Evolutionary conservation across 106 monocot species (phyloP).

Genomic region (Dendrobium huoshanense): DNA sequence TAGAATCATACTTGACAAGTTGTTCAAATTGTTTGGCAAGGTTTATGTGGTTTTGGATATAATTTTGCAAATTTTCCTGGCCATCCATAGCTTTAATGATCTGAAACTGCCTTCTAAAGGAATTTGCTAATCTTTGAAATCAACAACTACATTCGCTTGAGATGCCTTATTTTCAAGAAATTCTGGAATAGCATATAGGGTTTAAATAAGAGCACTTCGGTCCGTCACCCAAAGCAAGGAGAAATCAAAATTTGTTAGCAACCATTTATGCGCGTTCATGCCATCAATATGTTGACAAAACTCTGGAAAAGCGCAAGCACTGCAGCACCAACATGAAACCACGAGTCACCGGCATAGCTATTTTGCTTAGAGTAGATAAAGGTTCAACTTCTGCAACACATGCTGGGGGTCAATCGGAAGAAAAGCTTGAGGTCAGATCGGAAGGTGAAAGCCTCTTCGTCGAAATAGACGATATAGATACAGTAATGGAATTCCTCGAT

Average conservation of each 20-base stretch:
- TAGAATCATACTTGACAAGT: slow-evolving; percentile 50
- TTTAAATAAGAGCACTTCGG: slow-evolving; percentile 36
- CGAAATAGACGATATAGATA: no score
- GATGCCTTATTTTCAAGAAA: slow-evolving; percentile 76
- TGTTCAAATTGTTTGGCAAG: slow-evolving; percentile 65
- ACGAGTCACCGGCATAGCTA: slow-evolving; percentile 40
- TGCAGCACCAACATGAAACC: slow-evolving; percentile 94
- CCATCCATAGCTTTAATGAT: slow-evolving; percentile 88
- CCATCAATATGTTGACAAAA: slow-evolving; percentile 68
- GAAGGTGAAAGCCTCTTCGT: no score
- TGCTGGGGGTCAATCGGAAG: no score
- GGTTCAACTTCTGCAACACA: no score
- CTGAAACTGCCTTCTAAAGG: slow-evolving; percentile 64
- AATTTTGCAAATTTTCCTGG: slow-evolving; percentile 51
- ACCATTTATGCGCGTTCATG: slow-evolving; percentile 96
- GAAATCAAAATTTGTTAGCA: slow-evolving; percentile 92
- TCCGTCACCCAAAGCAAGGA: slow-evolving; percentile 89
- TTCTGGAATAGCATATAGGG: slow-evolving; percentile 56
- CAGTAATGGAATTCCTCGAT: no score
- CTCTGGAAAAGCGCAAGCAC: slow-evolving; percentile 90
- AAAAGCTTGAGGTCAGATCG: no score
- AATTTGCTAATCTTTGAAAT: slow-evolving; percentile 92
- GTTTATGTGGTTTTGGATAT: slow-evolving; percentile 63
- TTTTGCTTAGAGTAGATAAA: no score
- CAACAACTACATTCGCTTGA: slow-evolving; percentile 48